phyloP scores from a whole-genome alignment of 1,139 yeast genomes.

The Lodderomyces parapsilosis region DNA sequence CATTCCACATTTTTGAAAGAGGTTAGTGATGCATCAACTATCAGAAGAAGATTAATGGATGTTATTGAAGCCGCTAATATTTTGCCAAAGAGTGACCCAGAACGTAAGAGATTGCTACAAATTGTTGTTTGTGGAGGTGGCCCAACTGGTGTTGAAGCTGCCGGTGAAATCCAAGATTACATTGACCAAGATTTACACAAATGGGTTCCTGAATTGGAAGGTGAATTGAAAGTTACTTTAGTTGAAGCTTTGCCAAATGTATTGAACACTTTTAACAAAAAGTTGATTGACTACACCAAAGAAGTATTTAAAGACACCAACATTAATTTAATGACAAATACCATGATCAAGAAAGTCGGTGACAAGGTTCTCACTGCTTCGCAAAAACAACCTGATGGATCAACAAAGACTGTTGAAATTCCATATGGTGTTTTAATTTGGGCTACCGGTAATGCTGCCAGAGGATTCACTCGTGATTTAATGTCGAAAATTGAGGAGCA shows the following conservation, averaged over 20 bases:
- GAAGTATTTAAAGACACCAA: slow-evolving; percentile 76
- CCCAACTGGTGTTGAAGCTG: slow-evolving; percentile 95
- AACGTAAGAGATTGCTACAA: slow-evolving; percentile 75
- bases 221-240: slow-evolving; percentile 77
- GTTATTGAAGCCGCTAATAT: slow-evolving; percentile 81
- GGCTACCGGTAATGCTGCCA: slow-evolving; percentile 97
- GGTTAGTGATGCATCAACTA: slow-evolving; percentile 75
- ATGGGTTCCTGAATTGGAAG: slow-evolving; percentile 86
- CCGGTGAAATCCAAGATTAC: slow-evolving; percentile 93
- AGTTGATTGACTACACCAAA: slow-evolving; percentile 81
- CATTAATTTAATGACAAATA: slow-evolving; percentile 74
- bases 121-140: slow-evolving; percentile 95
- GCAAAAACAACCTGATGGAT: slow-evolving; percentile 46
- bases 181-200: slow-evolving; percentile 84
- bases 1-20: slow-evolving; percentile 85
- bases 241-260: slow-evolving; percentile 93
- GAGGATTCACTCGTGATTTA: slow-evolving; percentile 69
- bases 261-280: slow-evolving; percentile 81
- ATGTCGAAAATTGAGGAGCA: slow-evolving; percentile 75
- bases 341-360: slow-evolving; percentile 85
- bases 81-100: slow-evolving; percentile 70
- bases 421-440: slow-evolving; percentile 91
- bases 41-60: slow-evolving; percentile 75
- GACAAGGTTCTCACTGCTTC: slow-evolving; percentile 67
- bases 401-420: slow-evolving; percentile 55